Conservation (phyloP, 345 rosid genomes). For the Sapria himalayana region DNA sequence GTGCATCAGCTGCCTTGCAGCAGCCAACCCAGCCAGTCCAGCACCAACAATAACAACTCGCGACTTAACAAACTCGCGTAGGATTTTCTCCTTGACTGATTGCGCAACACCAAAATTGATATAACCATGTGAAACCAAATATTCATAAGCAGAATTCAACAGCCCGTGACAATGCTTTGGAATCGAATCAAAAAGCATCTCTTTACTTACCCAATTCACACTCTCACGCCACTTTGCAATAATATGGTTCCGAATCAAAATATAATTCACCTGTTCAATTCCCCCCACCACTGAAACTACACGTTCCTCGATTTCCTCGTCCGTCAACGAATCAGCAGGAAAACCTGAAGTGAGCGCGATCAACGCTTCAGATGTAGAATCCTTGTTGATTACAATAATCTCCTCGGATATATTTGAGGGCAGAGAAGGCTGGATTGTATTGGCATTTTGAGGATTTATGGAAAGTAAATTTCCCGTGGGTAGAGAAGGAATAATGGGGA, state of each 20-base stretch:
- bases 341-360: conserved; percentile 81
- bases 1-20: conserved; percentile 73
- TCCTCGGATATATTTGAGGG: conserved; percentile 41
- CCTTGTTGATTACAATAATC: conserved; percentile 77
- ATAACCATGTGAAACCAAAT: conserved; percentile 58
- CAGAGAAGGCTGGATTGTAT: conserved; percentile 4
- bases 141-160: conserved; percentile 60
- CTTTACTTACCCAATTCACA: conserved; percentile 50
- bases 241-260: conserved; percentile 71
- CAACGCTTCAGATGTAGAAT: conserved; percentile 76
- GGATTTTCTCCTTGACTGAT: conserved; percentile 44
- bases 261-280: conserved; percentile 89
- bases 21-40: conserved; percentile 75
- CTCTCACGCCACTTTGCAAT: conserved; percentile 78
- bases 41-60: conserved; percentile 67
- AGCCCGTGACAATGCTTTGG: conserved; percentile 51
- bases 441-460: conserved; percentile 5
- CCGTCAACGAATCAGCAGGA: conserved; percentile 78
- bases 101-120: conserved; percentile 78
- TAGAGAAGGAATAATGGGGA: conserved; percentile 11
- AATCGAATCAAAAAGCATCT: conserved; percentile 41
- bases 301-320: conserved; percentile 75
- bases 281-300: conserved; percentile 67
- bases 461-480: conserved; percentile 1
- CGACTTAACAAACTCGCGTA: conserved; percentile 27